Evolutionary conservation across 1,284 basidiomycete genomes (phyloP).

Genomic region (Ceratobasidium theobromae): DNA sequence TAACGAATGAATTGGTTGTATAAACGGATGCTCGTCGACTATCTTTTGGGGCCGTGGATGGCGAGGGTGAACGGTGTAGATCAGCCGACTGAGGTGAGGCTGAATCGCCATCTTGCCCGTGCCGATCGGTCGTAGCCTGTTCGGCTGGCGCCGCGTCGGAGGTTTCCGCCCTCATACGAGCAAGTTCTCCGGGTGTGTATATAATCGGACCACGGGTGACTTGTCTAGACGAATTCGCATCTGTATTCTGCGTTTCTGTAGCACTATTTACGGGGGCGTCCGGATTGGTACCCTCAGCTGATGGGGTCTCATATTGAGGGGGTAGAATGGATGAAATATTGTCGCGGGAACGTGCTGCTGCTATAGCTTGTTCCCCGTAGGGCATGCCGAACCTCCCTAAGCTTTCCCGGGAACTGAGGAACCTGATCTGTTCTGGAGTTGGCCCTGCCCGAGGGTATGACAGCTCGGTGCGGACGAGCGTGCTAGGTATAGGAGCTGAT

Average conservation of each 20-base stretch:
- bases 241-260: neutral
- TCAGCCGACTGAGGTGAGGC: neutral
- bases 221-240: neutral
- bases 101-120: neutral
- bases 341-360: conserved; percentile 42
- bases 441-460: conserved; percentile 52
- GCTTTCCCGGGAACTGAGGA: conserved; percentile 52
- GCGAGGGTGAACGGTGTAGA: neutral
- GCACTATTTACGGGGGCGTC: too few relatives aligned
- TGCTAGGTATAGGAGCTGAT: conserved; percentile 55
- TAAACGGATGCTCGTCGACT: conserved; percentile 4
- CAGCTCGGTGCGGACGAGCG: conserved; percentile 52
- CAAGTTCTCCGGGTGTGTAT: neutral
- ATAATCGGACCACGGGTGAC: neutral
- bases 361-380: conserved; percentile 53
- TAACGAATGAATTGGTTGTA: conserved; percentile 27
- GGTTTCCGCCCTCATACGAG: neutral
- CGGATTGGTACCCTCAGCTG: neutral
- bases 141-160: neutral
- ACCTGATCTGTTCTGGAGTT: conserved; percentile 55
- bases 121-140: neutral
- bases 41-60: neutral
- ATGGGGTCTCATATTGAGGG: conserved; percentile 1
- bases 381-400: conserved; percentile 54
- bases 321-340: neutral